Conservation (phyloP, 2,329 filamentous ascomycete species). For the Fusarium oxysporum region DNA sequence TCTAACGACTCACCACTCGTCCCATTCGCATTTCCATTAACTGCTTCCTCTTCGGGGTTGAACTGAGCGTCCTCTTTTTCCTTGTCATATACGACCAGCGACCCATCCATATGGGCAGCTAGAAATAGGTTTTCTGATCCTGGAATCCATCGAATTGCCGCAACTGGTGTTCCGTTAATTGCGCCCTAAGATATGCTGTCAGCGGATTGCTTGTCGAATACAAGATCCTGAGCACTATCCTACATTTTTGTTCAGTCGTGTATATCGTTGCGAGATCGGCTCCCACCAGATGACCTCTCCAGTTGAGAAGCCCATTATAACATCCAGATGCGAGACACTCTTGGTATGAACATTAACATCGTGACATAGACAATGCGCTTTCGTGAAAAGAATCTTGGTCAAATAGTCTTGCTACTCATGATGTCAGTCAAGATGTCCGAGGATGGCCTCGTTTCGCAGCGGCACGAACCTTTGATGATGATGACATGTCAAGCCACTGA, state of each 20-base stretch:
- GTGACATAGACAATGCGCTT: constrained; percentile 93
- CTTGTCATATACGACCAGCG: constrained; percentile 94
- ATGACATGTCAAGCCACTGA: constrained; percentile 93
- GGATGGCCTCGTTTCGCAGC: background rate
- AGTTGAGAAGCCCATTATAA: constrained; percentile 95
- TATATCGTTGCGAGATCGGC: constrained; percentile 94
- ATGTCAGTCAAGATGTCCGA: constrained; percentile 40
- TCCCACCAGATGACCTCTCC: constrained; percentile 99
- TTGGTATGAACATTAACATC: constrained; percentile 90
- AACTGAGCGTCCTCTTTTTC: constrained; percentile 92
- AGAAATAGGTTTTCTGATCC: constrained; percentile 94
- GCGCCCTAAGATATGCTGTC: constrained; percentile 68
- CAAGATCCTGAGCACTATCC: constrained; percentile 39
- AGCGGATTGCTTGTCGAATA: constrained; percentile 2
- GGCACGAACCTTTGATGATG: constrained; percentile 70
- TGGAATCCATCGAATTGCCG: constrained; percentile 92
- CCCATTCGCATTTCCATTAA: constrained; percentile 58
- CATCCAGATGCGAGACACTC: constrained; percentile 81
- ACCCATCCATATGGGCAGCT: constrained; percentile 91
- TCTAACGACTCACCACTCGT: constrained; percentile 59
- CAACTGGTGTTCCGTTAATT: constrained; percentile 87
- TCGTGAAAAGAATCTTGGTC: constrained; percentile 96
- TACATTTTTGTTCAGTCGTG: constrained; percentile 94
- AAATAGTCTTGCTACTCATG: constrained; percentile 81
- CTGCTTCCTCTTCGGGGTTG: constrained; percentile 71